Percentiles rank a stretch among this genome's conserved stretches.
Evolutionary conservation across 768 basidiomycete genomes (phyloP).

Genomic region (Termitomyces sp.): DNA sequence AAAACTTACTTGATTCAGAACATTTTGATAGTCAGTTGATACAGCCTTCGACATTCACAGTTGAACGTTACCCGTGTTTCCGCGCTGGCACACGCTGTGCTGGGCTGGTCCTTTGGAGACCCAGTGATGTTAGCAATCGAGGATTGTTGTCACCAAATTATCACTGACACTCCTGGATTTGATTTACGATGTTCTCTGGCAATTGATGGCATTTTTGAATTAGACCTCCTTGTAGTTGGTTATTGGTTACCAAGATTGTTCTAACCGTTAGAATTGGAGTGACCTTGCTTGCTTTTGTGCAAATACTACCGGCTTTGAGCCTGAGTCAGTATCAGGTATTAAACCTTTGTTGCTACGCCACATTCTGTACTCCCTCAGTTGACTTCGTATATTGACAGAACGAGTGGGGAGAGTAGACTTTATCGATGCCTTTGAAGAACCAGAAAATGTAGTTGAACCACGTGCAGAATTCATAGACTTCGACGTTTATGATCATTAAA

Average conservation of each 20-base stretch:
- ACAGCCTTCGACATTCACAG: background rate
- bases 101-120: background rate
- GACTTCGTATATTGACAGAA: background rate
- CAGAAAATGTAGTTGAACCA: background rate
- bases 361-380: background rate
- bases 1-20: background rate
- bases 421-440: background rate
- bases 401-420: background rate
- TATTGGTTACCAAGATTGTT: background rate
- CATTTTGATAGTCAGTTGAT: too few relatives aligned
- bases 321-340: background rate
- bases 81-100: background rate
- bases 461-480: background rate
- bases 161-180: too few relatives aligned
- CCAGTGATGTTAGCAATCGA: background rate
- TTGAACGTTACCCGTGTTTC: background rate
- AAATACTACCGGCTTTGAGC: too few relatives aligned
- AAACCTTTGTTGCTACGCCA: conserved; percentile 1
- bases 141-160: too few relatives aligned
- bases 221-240: too few relatives aligned
- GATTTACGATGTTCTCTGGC: too few relatives aligned
- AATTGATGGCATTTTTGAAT: background rate
- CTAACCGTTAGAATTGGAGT: background rate
- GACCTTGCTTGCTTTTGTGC: background rate
- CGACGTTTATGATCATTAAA: background rate